Conservation (phyloP, 2,329 filamentous ascomycete genomes). For the Plenodomus tracheiphilus region DNA sequence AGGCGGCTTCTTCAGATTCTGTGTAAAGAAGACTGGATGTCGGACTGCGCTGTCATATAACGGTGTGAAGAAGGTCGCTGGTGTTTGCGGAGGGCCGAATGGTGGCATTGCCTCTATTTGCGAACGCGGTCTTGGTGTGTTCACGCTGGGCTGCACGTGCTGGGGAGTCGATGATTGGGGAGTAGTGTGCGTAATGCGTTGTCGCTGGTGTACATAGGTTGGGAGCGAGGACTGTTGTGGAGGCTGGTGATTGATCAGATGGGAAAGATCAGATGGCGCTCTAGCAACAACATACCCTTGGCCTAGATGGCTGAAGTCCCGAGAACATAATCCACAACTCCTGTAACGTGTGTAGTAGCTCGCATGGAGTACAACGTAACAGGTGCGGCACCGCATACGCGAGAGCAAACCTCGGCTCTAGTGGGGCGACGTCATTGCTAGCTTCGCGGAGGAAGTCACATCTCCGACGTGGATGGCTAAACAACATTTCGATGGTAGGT, state of each 20-base stretch:
- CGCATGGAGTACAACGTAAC: not conserved
- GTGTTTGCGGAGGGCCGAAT: slow-evolving; percentile 17
- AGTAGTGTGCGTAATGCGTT: slow-evolving; percentile 20
- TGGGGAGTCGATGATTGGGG: slow-evolving; percentile 1
- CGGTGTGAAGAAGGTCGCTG: slow-evolving; percentile 18
- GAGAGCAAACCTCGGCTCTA: slow-evolving; percentile 25
- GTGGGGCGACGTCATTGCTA: slow-evolving; percentile 25
- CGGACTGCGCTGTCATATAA: slow-evolving; percentile 61
- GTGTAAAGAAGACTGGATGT: slow-evolving; percentile 78
- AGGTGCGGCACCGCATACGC: slow-evolving; percentile 9
- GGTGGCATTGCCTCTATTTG: slow-evolving; percentile 57
- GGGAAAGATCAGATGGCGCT: not conserved
- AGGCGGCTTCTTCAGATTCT: slow-evolving; percentile 61
- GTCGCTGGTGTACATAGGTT: slow-evolving; percentile 29
- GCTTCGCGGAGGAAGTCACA: slow-evolving; percentile 23
- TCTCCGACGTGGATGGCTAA: slow-evolving; percentile 24
- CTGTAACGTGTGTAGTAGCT: not conserved
- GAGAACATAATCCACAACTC: slow-evolving; percentile 43
- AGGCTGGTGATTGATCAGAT: slow-evolving; percentile 21
- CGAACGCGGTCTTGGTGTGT: slow-evolving; percentile 35
- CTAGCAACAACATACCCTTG: slow-evolving; percentile 38
- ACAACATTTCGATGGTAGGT: not conserved
- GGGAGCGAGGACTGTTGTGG: slow-evolving; percentile 26
- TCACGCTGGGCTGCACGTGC: not conserved
- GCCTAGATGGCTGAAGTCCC: slow-evolving; percentile 45